Evolutionary conservation across 2,329 filamentous ascomycete genomes (phyloP).

Genomic region (Colletotrichum agaves): DNA sequence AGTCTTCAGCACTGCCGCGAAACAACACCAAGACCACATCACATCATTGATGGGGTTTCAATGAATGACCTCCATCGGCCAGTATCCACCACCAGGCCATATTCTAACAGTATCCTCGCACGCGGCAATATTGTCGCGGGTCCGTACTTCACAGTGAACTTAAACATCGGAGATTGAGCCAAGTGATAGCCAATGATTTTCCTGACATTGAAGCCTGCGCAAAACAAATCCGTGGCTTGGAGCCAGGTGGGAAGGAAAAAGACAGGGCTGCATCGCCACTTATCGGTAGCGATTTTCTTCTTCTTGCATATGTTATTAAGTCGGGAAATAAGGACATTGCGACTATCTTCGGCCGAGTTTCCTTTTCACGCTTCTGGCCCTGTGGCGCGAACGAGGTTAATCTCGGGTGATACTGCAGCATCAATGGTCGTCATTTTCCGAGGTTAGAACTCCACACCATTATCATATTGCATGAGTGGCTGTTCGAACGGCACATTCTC

Average conservation of each 20-base stretch:
- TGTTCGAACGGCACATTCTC: not conserved
- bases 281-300: constrained; percentile 9
- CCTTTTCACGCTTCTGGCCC: not conserved
- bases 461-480: not conserved
- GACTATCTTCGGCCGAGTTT: constrained; percentile 25
- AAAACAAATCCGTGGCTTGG: constrained; percentile 19
- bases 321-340: constrained; percentile 17
- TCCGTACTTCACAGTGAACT: not conserved
- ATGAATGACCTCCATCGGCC: constrained; percentile 18
- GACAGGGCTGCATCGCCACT: constrained; percentile 43
- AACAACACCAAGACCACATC: not conserved
- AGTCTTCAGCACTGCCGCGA: not conserved
- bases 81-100: constrained; percentile 24
- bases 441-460: not conserved
- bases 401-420: constrained; percentile 39
- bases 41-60: not conserved
- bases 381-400: constrained; percentile 39
- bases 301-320: constrained; percentile 22
- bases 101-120: not conserved
- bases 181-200: not conserved
- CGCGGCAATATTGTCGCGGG: constrained; percentile 16
- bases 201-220: not conserved
- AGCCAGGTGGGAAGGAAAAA: constrained; percentile 2
- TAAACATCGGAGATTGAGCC: constrained; percentile 28
- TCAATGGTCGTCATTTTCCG: constrained; percentile 20